These are phyloP conservation scores for Akanthomyces uredinophilus DNA, from an alignment of 2,329 filamentous ascomycete genomes.

Conservation along the genomic window DNA sequence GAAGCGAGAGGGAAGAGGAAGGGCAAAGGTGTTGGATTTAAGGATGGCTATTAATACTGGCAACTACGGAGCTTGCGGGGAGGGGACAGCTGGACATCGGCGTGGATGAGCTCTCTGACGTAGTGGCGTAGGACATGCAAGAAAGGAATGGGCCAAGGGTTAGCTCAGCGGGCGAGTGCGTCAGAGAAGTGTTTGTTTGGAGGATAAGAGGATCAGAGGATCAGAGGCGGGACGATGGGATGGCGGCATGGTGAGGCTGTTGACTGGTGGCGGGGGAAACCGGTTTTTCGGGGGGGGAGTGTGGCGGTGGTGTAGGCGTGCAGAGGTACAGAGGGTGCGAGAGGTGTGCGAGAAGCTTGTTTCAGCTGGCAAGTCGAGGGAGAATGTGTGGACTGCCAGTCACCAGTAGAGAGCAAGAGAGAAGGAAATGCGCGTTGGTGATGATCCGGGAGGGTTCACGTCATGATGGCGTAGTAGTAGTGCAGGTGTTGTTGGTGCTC, in stretches of 20 bases:
- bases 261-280: constrained; percentile 8
- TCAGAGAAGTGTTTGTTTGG: neutral
- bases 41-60: constrained; percentile 10
- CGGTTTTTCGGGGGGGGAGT: constrained; percentile 4
- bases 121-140: constrained; percentile 4
- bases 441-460: neutral
- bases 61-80: neutral
- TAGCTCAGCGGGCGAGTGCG: neutral
- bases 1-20: neutral
- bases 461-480: constrained; percentile 8
- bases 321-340: too few relatives aligned
- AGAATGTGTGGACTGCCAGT: neutral
- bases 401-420: too few relatives aligned
- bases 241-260: neutral
- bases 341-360: neutral
- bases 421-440: neutral
- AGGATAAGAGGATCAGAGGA: too few relatives aligned
- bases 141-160: neutral
- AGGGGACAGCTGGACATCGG: neutral
- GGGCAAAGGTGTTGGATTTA: neutral
- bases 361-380: neutral
- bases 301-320: neutral
- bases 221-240: neutral
- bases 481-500: neutral
- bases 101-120: constrained; percentile 5